A percentile compares a stretch with the other conserved stretches of the same genome.
phyloP scores from a whole-genome alignment of 768 basidiomycete species.

The Candolleomyces efflorescens region DNA sequence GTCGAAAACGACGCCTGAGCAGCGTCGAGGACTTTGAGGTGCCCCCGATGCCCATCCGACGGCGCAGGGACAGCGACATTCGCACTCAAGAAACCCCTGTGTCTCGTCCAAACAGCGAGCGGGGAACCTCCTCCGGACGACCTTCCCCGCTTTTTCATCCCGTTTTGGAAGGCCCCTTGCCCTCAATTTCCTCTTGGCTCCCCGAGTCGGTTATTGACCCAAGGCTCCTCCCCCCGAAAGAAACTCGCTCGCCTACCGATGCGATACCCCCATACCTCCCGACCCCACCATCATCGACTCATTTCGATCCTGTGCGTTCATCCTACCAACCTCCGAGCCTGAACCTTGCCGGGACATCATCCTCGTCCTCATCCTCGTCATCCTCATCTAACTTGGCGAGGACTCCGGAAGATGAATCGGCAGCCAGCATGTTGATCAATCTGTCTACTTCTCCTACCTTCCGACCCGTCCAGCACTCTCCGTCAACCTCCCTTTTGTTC shows the following conservation, averaged over 20 bases:
- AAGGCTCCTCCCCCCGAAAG: constrained; percentile 16
- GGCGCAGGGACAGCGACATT: constrained; percentile 1
- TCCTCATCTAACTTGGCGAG: constrained; percentile 19
- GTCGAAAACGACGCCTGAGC: constrained; percentile 17
- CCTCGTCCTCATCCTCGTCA: background rate
- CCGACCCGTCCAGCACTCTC: constrained; percentile 12
- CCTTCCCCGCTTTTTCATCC: background rate
- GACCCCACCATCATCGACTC: constrained; percentile 55
- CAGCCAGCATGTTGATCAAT: constrained; percentile 62
- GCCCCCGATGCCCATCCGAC: background rate
- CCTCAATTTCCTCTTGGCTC: constrained; percentile 69
- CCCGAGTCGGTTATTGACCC: constrained; percentile 35
- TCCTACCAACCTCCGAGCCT: constrained; percentile 35
- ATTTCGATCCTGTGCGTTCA: constrained; percentile 38
- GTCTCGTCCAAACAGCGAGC: background rate
- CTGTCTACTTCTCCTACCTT: constrained; percentile 44
- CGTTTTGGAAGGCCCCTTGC: constrained; percentile 35
- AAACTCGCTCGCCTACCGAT: constrained; percentile 6
- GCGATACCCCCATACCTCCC: constrained; percentile 35
- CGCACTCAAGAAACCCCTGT: constrained; percentile 3
- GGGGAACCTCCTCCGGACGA: background rate
- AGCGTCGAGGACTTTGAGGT: background rate
- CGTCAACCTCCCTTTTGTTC: background rate
- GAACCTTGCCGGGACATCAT: constrained; percentile 24
- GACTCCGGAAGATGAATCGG: constrained; percentile 66